phyloP scores from a whole-genome alignment of 441 rosid species.

The Dalechampia spathulata region DNA sequence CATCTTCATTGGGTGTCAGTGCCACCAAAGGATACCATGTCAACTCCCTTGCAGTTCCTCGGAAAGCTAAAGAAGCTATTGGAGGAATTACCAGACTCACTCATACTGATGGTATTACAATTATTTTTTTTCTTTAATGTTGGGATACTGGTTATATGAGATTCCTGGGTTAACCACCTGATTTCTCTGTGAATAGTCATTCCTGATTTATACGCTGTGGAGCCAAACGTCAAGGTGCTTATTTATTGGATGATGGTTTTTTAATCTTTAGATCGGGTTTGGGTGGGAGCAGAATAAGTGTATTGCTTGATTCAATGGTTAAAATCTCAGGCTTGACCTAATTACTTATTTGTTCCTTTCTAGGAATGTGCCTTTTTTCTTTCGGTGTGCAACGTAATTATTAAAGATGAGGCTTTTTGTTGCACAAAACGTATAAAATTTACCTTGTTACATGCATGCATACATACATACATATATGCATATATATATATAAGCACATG shows the following conservation, averaged over 20 bases:
- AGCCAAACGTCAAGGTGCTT: not conserved
- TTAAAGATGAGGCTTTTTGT: not conserved
- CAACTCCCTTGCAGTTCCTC: slow-evolving; percentile 96
- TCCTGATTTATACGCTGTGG: not conserved
- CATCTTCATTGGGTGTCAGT: slow-evolving; percentile 89
- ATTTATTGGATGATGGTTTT: not conserved
- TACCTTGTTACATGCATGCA: not conserved
- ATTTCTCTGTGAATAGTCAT: not conserved
- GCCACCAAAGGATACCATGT: slow-evolving; percentile 76
- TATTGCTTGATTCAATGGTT: not conserved
- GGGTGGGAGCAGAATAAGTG: not conserved
- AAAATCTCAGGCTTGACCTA: not conserved
- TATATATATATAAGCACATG: too few species aligned
- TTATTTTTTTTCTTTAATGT: not conserved
- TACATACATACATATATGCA: not conserved
- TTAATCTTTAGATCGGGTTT: not conserved
- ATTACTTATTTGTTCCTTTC: not conserved
- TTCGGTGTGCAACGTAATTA: not conserved
- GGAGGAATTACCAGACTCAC: slow-evolving; percentile 94
- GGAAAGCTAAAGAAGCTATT: slow-evolving; percentile 97
- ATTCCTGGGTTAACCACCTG: too few species aligned
- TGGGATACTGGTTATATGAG: too few species aligned
- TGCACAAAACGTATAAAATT: too few species aligned
- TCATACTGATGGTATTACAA: slow-evolving; percentile 67
- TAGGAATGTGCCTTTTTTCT: not conserved